phyloP scores from a whole-genome alignment of 176 grass and related monocot species.

The Chloris gayana region DNA sequence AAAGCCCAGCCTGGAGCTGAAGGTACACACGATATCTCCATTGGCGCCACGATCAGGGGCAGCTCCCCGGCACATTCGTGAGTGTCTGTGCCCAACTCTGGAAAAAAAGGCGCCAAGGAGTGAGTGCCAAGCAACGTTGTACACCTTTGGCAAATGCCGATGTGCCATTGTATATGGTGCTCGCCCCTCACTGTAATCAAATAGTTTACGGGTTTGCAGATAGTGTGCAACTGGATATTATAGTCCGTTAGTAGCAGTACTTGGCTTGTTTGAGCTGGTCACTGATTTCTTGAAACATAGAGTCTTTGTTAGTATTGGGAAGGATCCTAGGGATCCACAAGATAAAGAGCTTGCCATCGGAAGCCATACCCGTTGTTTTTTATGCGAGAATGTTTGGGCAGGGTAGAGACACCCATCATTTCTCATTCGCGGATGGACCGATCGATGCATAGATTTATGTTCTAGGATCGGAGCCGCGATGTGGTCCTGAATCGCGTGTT shows the following conservation, averaged over 20 bases:
- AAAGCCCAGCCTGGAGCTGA: constrained; percentile 43
- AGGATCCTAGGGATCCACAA: constrained; percentile 47
- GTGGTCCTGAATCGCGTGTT: constrained; percentile 45
- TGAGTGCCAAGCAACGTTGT: constrained; percentile 66
- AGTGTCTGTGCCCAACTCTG: constrained; percentile 42
- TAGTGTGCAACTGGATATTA: background rate
- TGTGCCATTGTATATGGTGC: constrained; percentile 32
- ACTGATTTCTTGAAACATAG: background rate
- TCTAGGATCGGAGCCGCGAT: constrained; percentile 23
- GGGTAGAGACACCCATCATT: constrained; percentile 21
- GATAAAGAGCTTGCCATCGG: background rate
- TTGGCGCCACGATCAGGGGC: constrained; percentile 45
- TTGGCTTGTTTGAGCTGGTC: constrained; percentile 1
- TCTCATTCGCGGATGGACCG: background rate
- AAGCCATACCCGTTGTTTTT: constrained; percentile 2
- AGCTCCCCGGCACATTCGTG: constrained; percentile 57
- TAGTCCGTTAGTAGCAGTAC: background rate
- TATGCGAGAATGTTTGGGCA: constrained; percentile 49
- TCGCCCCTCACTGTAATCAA: constrained; percentile 1
- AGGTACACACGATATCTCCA: constrained; percentile 42
- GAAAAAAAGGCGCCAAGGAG: constrained; percentile 46
- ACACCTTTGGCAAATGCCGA: constrained; percentile 87
- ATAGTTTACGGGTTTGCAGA: background rate
- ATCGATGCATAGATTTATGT: constrained; percentile 21
- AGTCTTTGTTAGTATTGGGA: constrained; percentile 37